Conservation (phyloP, 2,329 filamentous ascomycete genomes). For the Xylariaceae sp. region DNA sequence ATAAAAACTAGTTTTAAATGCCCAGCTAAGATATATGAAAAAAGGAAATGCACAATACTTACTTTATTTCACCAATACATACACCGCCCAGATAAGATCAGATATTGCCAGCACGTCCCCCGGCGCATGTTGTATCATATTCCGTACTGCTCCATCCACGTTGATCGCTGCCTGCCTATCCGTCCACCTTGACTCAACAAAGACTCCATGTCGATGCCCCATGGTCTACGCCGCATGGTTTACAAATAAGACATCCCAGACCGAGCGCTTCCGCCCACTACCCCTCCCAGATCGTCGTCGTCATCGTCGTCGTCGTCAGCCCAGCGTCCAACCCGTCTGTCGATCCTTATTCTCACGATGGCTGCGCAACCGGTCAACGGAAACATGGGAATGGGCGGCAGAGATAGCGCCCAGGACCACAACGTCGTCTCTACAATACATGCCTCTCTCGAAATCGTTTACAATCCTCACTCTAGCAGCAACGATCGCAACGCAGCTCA, state of each 20-base stretch:
- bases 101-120: too few relatives aligned
- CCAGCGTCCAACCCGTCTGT: neutral
- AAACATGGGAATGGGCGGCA: slow-evolving; percentile 26
- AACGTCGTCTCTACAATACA: slow-evolving; percentile 65
- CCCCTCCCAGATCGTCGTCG: slow-evolving; percentile 23
- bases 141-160: too few relatives aligned
- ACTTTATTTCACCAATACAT: too few relatives aligned
- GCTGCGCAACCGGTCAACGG: slow-evolving; percentile 23
- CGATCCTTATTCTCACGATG: slow-evolving; percentile 13
- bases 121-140: too few relatives aligned
- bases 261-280: slow-evolving; percentile 20
- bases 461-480: slow-evolving; percentile 77
- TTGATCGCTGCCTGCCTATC: too few relatives aligned
- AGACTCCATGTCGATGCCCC: slow-evolving; percentile 1
- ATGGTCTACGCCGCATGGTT: slow-evolving; percentile 20
- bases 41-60: too few relatives aligned
- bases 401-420: slow-evolving; percentile 32
- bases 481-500: slow-evolving; percentile 78
- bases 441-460: slow-evolving; percentile 81
- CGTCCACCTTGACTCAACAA: too few relatives aligned
- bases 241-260: slow-evolving; percentile 20
- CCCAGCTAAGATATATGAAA: too few relatives aligned
- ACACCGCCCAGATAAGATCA: too few relatives aligned
- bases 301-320: too few relatives aligned
- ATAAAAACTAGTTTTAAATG: too few relatives aligned